Conservation (phyloP, 805 yeast genomes). For the Babjeviella inositovora region DNA sequence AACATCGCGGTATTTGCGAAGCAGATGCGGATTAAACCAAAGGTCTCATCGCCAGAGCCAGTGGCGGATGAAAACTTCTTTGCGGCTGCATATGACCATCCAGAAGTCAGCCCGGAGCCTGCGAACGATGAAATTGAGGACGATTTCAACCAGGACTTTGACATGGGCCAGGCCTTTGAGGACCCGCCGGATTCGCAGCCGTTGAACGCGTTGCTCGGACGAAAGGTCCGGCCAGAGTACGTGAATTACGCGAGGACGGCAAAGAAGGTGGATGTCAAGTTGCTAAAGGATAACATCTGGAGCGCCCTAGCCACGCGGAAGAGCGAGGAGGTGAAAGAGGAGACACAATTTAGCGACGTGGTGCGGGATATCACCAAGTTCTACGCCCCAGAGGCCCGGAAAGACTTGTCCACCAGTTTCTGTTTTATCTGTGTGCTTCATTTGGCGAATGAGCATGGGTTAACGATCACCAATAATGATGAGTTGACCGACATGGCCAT, state of each 20-base stretch:
- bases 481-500: conserved; percentile 18
- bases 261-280: conserved; percentile 27
- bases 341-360: conserved; percentile 11
- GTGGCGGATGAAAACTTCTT: conserved; percentile 35
- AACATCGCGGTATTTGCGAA: no score
- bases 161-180: conserved; percentile 4
- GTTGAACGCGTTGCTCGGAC: conserved; percentile 14
- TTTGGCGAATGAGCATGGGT: conserved; percentile 31
- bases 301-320: conserved; percentile 2
- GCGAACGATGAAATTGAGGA: conserved; percentile 2
- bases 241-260: conserved; percentile 27
- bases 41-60: no score
- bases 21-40: no score
- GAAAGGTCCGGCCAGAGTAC: conserved; percentile 10
- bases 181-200: conserved; percentile 1
- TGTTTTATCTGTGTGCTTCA: conserved; percentile 32
- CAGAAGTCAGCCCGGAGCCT: conserved; percentile 11
- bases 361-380: conserved; percentile 15
- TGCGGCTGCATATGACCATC: conserved; percentile 25
- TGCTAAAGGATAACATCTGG: conserved; percentile 31
- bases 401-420: conserved; percentile 30
- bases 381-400: conserved; percentile 18
- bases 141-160: conserved; percentile 6
- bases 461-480: conserved; percentile 15
- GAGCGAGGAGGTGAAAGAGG: conserved; percentile 1